Base-by-base conservation (phyloP, 495 filamentous ascomycete species). In the Daldinia concentrica region DNA sequence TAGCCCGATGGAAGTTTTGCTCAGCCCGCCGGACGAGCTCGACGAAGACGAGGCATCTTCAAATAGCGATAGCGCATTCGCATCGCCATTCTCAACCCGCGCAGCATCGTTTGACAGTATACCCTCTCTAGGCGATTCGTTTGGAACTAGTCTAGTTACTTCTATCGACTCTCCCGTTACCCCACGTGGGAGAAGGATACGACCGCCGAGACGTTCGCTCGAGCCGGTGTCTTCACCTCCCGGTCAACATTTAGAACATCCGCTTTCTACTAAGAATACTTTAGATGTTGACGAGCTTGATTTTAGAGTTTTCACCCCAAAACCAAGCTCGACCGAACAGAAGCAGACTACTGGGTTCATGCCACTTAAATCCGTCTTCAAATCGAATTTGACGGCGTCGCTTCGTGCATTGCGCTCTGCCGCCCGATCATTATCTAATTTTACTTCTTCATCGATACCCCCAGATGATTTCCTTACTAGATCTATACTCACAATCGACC, bases 301-400 rank as follows among this genome's bases (percentile, higher is more conserved):
- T 64, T 85, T 85, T 43, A 65, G 83, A 7, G 83, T 82, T 15
- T 85, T 86, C 62, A 74, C 76, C 9, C 37, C 45, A 22, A 75
- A 77, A 57, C 61, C 74, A 48, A 14, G 66, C 9, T 30, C 70
- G 19, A 19, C 69, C 4, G 63, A 58, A 29, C 76, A 41, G 83
- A 89, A 79, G 65, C 79, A 80, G 51, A 51, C 69, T 29, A 79
- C 71, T 15, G 71, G 76, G 9, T 26, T 77, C 54, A 74, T 73
- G 54, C 83, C 79, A 15, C 78, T 84, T 29, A 84, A 83, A 58
- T 85, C 82, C 30, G 88, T 87, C 11, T 93, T 98, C 81, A 96
- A 93, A 73, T 99, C 95, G 2, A 98, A 98, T 71, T 85, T 99
- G 15, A 99, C 94, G 4, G 93, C 95, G 22, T 99, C 95, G 0